These are phyloP conservation scores for Calonectria leucothoes DNA, from an alignment of 2,329 filamentous ascomycete species.

Conservation along the genomic window DNA sequence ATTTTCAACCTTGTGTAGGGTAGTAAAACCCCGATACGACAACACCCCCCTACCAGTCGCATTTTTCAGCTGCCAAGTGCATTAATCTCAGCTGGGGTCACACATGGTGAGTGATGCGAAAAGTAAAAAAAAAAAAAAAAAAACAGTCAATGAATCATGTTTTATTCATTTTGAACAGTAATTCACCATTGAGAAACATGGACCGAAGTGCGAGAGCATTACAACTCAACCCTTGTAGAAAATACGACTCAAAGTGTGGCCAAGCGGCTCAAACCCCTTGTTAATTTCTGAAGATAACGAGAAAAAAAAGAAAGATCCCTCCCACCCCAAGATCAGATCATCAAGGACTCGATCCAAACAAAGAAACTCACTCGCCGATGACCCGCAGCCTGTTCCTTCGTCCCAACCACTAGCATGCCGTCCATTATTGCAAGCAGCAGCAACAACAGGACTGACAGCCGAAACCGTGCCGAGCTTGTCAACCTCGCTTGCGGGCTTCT, in stretches of 20 bases:
- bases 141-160: neutral
- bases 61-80: neutral
- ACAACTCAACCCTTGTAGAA: neutral
- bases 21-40: neutral
- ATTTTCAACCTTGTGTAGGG: neutral
- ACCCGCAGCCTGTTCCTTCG: neutral
- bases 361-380: neutral
- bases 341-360: neutral
- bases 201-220: neutral
- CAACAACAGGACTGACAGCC: neutral
- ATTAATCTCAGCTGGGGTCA: neutral
- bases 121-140: neutral
- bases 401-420: neutral
- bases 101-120: neutral
- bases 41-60: neutral
- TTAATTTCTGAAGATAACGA: neutral
- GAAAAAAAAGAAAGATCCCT: no score
- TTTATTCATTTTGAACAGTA: neutral
- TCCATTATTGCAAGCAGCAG: neutral
- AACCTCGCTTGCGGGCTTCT: neutral
- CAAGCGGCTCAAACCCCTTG: neutral
- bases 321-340: neutral
- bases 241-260: neutral
- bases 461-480: neutral
- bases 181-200: neutral